Evolutionary conservation across 345 rosid species (phyloP).

Genomic region (Syzygium oleosum): DNA sequence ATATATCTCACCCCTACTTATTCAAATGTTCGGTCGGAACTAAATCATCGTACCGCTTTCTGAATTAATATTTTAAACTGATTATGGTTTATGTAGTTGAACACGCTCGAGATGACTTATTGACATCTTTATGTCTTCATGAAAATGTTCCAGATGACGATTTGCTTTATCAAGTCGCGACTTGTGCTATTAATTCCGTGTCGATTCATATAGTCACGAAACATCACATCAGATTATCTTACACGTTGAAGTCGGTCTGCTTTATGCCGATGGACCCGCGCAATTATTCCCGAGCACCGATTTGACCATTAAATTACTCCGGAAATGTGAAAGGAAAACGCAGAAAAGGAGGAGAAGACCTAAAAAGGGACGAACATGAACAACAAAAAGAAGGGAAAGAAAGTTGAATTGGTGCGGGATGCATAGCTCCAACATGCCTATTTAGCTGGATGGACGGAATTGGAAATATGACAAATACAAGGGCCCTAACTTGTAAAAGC

Average conservation of each 20-base stretch:
- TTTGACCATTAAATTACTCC: background rate
- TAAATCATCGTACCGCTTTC: fast-evolving
- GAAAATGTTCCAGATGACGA: background rate
- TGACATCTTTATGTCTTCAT: fast-evolving
- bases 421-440: background rate
- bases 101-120: background rate
- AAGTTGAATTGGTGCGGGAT: background rate
- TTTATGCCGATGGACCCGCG: background rate
- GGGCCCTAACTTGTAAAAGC: background rate
- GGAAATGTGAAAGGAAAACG: background rate
- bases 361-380: background rate
- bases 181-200: background rate
- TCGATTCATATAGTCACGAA: background rate
- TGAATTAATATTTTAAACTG: background rate
- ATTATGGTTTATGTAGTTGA: fast-evolving
- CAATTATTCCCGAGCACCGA: background rate
- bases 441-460: background rate
- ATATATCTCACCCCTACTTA: fast-evolving
- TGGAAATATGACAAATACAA: background rate
- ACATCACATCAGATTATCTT: background rate
- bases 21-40: background rate
- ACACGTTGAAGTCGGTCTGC: background rate
- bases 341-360: background rate
- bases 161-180: background rate
- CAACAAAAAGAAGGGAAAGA: background rate